Base-by-base conservation (phyloP, 2,329 filamentous ascomycete species). In the Dothistroma septosporum region DNA sequence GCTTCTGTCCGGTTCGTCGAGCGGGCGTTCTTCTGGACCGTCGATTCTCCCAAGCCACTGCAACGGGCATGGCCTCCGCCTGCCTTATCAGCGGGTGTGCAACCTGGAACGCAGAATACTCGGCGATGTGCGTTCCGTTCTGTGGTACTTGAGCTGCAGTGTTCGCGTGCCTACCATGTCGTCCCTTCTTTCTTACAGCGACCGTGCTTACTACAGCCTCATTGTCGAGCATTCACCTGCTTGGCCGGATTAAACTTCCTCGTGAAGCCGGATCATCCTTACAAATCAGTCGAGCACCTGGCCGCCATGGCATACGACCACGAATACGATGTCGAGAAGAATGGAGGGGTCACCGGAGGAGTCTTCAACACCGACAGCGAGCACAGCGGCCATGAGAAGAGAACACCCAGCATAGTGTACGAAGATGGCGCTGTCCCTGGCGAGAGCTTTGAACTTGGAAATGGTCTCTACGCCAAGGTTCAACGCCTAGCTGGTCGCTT, bases 401-500 rank as follows among this genome's bases (percentile, higher is more conserved):
- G 56, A 21, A 59, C 31, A 19, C 37, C 19, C 3, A 60, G 55
- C 16, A 49, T 63, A 7, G 62, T 54, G 21, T 61, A 76, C 53
- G 75, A 76, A 28, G 76, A 77, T 62, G 77, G 77, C 53, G 83
- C 82, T 12, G 82, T 87, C 3, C 78, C 79, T 3, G 83, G 83
- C 24, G 83, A 87, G 68, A 83, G 76, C 63, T 86, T 88, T 66
- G 79, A 80, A 61, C 77, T 83, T 61, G 85, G 85, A 60, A 74
- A 83, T 68, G 78, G 78, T 37, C 68, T 77, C 59, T 86, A 85
- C 69, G 85, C 84, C 19, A 84, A 79, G 69, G 64, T 86, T 0
- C 87, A 88, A 73, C 81, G 85, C 32, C 68, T 89, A 14, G 87
- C 86, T 0, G 85, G 82, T 48, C 85, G 81, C 67, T 80, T 88